Evolutionary conservation across 352 stramenopile species (phyloP).

Genomic region (Phytophthora rubi): DNA sequence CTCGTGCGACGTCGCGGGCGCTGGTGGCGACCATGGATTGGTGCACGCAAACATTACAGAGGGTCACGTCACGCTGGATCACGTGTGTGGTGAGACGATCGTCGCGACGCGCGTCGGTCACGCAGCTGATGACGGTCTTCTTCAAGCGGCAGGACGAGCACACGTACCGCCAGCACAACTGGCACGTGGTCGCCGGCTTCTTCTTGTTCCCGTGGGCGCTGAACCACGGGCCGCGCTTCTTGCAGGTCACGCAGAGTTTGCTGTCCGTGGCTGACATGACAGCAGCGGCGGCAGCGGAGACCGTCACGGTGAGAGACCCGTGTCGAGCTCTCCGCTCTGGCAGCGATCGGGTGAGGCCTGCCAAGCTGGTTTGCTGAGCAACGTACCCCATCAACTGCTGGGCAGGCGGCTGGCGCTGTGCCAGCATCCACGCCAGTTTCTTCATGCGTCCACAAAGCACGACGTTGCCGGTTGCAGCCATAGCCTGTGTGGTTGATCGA

Average conservation of each 20-base stretch:
- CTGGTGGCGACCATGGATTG: conserved; percentile 44
- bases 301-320: conserved; percentile 33
- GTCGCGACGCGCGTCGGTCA: conserved; percentile 32
- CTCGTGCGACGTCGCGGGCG: conserved; percentile 41
- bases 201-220: conserved; percentile 34
- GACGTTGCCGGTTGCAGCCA: conserved; percentile 40
- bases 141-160: conserved; percentile 64
- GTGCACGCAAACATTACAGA: conserved; percentile 52
- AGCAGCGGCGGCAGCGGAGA: conserved; percentile 33
- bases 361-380: conserved; percentile 28
- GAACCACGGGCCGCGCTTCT: conserved; percentile 43
- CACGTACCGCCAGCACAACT: conserved; percentile 56
- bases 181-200: conserved; percentile 43
- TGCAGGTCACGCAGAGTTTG: conserved; percentile 47
- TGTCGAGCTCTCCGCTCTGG: conserved; percentile 26
- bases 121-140: conserved; percentile 43
- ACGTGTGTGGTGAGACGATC: conserved; percentile 30
- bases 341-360: conserved; percentile 31
- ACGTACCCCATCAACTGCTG: conserved; percentile 22
- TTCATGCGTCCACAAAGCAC: conserved; percentile 71
- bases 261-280: conserved; percentile 16
- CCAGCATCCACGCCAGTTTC: conserved; percentile 68
- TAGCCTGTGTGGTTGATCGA: conserved; percentile 32
- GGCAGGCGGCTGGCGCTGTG: conserved; percentile 30
- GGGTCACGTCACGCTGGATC: conserved; percentile 41